Percentiles rank a stretch among this genome's conserved stretches.
Conservation (phyloP, 208 protist genomes). For the Plasmodiophora brassicae region DNA sequence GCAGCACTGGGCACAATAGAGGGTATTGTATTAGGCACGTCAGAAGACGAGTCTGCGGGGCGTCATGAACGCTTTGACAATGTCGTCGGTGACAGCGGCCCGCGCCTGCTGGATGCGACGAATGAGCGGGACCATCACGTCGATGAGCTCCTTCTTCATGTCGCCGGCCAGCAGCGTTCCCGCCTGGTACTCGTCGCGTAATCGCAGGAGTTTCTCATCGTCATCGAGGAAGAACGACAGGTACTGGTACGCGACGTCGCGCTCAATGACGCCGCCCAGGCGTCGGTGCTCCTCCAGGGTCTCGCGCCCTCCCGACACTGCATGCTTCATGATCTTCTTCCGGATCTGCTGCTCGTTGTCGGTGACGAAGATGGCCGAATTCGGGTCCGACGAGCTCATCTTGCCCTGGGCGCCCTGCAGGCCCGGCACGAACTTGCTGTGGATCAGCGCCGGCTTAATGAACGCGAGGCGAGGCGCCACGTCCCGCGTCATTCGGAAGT, state of each 20-base stretch:
- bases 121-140: constrained; percentile 75
- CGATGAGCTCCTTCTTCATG: constrained; percentile 89
- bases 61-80: constrained; percentile 43
- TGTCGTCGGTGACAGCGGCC: constrained; percentile 33
- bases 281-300: constrained; percentile 87
- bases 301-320: constrained; percentile 89
- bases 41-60: neutral
- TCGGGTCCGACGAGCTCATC: constrained; percentile 87
- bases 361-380: constrained; percentile 87
- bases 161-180: constrained; percentile 89
- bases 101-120: constrained; percentile 69
- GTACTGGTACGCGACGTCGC: constrained; percentile 89
- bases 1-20: too few species aligned
- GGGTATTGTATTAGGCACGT: too few species aligned
- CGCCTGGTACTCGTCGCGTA: constrained; percentile 80
- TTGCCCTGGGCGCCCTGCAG: constrained; percentile 84
- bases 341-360: constrained; percentile 84
- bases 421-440: constrained; percentile 93
- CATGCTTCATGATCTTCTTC: constrained; percentile 79
- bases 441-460: constrained; percentile 85
- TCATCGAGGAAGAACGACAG: constrained; percentile 90
- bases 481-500: constrained; percentile 94
- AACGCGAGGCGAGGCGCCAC: constrained; percentile 79
- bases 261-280: constrained; percentile 79
- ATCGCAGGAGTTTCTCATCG: constrained; percentile 77